Conservation (phyloP, 306 rosid species). For the Trifolium subterraneum region DNA sequence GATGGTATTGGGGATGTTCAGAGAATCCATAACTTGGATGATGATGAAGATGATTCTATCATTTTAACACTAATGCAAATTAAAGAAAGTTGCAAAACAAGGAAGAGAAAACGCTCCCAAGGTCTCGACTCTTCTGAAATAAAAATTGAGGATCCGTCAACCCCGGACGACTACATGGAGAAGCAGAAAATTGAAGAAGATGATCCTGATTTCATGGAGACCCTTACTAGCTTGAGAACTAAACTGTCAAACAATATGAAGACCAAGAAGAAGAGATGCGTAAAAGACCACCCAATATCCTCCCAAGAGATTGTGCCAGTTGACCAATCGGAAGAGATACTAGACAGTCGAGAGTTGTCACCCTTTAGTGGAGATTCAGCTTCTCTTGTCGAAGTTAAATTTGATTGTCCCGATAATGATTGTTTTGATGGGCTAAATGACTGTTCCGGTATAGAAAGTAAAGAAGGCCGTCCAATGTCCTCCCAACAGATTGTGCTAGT, state of each 20-base stretch:
- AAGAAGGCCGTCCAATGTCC: background rate
- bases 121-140: conserved; percentile 37
- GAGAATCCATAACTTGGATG: conserved; percentile 49
- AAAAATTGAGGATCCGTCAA: conserved; percentile 40
- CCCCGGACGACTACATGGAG: conserved; percentile 31
- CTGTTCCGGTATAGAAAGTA: conserved; percentile 33
- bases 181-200: conserved; percentile 44
- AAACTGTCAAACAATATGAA: conserved; percentile 63
- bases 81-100: conserved; percentile 58
- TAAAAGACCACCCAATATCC: conserved; percentile 39
- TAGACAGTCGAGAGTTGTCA: conserved; percentile 38
- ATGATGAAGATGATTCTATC: conserved; percentile 44
- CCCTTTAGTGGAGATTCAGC: conserved; percentile 40
- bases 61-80: conserved; percentile 68
- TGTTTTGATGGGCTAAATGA: conserved; percentile 40
- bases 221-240: conserved; percentile 65
- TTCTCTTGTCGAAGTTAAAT: conserved; percentile 48
- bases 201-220: conserved; percentile 65
- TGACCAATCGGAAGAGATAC: conserved; percentile 52
- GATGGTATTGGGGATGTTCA: conserved; percentile 43
- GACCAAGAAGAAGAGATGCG: conserved; percentile 50
- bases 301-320: conserved; percentile 40
- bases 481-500: conserved; percentile 39
- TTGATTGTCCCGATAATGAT: conserved; percentile 55
- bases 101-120: conserved; percentile 60